These are phyloP conservation scores for Malassezia arunalokei DNA, from an alignment of 1,284 basidiomycete species.

Conservation along the genomic window DNA sequence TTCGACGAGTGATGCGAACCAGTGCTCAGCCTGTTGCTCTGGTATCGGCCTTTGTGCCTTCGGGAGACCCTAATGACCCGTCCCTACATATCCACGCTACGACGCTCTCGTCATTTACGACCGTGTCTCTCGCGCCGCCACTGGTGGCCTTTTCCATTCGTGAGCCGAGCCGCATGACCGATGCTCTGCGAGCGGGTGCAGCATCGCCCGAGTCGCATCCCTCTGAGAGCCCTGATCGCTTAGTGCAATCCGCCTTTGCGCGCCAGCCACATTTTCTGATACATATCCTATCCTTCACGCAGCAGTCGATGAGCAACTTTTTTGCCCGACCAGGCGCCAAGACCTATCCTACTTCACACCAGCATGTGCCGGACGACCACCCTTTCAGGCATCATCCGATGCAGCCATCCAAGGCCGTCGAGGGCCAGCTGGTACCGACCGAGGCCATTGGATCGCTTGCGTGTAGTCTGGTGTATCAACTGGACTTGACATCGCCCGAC, in stretches of 20 bases:
- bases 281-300: constrained; percentile 13
- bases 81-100: constrained; percentile 12
- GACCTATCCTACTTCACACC: not conserved
- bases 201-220: not conserved
- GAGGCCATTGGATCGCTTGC: constrained; percentile 16
- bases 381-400: constrained; percentile 3
- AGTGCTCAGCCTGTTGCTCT: constrained; percentile 20
- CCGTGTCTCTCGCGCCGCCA: constrained; percentile 16
- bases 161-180: constrained; percentile 16
- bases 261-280: constrained; percentile 16
- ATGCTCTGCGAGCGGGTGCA: constrained; percentile 11
- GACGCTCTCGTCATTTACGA: constrained; percentile 19
- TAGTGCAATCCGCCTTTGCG: not conserved
- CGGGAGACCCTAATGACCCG: not conserved
- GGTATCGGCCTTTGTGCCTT: constrained; percentile 14
- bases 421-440: constrained; percentile 5
- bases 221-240: not conserved
- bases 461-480: constrained; percentile 15
- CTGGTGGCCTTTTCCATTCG: constrained; percentile 19
- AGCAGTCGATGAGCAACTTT: constrained; percentile 8
- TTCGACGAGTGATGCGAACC: constrained; percentile 11
- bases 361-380: not conserved
- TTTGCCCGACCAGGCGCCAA: constrained; percentile 16
- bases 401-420: not conserved
- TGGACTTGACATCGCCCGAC: constrained; percentile 15